phyloP scores from a whole-genome alignment of 2,329 filamentous ascomycete species.

The Dactylellina haptotyla region DNA sequence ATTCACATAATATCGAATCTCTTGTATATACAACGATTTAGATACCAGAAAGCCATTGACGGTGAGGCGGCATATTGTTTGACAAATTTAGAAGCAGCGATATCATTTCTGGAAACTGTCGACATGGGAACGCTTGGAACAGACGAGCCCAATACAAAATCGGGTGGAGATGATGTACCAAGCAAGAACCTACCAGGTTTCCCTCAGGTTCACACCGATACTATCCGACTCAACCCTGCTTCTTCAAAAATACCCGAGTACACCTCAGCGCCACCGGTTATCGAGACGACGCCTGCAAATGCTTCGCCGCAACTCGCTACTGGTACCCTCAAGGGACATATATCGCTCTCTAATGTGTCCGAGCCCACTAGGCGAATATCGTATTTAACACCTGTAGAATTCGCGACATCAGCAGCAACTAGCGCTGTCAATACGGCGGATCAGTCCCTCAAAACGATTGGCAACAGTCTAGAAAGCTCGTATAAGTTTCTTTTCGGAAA shows the following conservation, averaged over 20 bases:
- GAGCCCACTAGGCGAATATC: constrained; percentile 42
- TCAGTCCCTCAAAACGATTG: constrained; percentile 89
- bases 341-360: background rate
- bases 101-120: constrained; percentile 93
- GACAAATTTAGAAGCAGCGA: constrained; percentile 93
- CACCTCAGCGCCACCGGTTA: background rate
- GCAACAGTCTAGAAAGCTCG: constrained; percentile 87
- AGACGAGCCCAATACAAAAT: background rate
- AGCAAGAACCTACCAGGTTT: background rate
- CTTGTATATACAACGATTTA: constrained; percentile 92
- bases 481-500: constrained; percentile 93
- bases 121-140: constrained; percentile 81
- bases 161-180: background rate
- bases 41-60: constrained; percentile 76
- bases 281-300: constrained; percentile 12
- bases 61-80: constrained; percentile 96
- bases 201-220: background rate
- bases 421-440: constrained; percentile 78
- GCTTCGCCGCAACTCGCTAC: background rate
- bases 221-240: background rate
- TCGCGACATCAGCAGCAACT: constrained; percentile 55
- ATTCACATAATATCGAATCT: constrained; percentile 93
- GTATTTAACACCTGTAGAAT: constrained; percentile 57
- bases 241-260: background rate
- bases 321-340: background rate